Evolutionary conservation across 2,329 filamentous ascomycete genomes (phyloP).

Genomic region (Neonectria faginata): DNA sequence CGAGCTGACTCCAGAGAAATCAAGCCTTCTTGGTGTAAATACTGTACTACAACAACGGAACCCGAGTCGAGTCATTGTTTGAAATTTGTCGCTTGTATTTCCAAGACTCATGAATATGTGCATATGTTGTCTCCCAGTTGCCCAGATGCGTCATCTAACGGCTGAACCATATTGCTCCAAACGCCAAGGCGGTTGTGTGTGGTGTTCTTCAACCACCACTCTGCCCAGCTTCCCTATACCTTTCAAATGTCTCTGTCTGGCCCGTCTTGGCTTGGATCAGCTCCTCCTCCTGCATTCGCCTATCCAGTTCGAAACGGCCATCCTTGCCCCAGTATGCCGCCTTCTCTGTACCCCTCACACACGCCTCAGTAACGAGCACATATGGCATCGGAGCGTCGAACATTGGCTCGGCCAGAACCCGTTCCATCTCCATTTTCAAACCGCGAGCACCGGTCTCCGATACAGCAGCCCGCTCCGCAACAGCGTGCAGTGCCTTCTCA

Average conservation of each 20-base stretch:
- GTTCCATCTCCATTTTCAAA: conserved; percentile 83
- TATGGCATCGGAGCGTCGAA: conserved; percentile 83
- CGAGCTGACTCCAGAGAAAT: conserved; percentile 48
- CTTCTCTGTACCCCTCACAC: conserved; percentile 72
- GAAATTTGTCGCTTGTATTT: conserved; percentile 40
- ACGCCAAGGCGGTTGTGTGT: not conserved
- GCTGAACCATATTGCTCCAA: conserved; percentile 31
- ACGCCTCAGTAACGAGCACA: conserved; percentile 78
- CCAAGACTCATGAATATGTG: conserved; percentile 25
- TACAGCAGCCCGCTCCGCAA: conserved; percentile 75
- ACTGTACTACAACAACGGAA: conserved; percentile 58
- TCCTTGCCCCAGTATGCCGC: conserved; percentile 76
- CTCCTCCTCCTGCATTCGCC: conserved; percentile 74
- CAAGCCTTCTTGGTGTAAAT: conserved; percentile 54
- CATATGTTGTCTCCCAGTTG: conserved; percentile 31
- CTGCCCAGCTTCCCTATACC: conserved; percentile 60
- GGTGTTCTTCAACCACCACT: conserved; percentile 56
- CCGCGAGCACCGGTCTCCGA: conserved; percentile 81
- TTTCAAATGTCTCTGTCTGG: conserved; percentile 52
- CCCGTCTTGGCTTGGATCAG: conserved; percentile 38
- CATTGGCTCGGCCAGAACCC: conserved; percentile 82
- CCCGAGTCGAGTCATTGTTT: conserved; percentile 50
- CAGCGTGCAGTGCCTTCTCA: conserved; percentile 79
- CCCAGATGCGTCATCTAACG: conserved; percentile 30
- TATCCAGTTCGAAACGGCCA: conserved; percentile 75